Percentiles rank a stretch among this genome's conserved stretches.
phyloP scores from a whole-genome alignment of 2,329 filamentous ascomycete species.

The Hypoxylon sp. region DNA sequence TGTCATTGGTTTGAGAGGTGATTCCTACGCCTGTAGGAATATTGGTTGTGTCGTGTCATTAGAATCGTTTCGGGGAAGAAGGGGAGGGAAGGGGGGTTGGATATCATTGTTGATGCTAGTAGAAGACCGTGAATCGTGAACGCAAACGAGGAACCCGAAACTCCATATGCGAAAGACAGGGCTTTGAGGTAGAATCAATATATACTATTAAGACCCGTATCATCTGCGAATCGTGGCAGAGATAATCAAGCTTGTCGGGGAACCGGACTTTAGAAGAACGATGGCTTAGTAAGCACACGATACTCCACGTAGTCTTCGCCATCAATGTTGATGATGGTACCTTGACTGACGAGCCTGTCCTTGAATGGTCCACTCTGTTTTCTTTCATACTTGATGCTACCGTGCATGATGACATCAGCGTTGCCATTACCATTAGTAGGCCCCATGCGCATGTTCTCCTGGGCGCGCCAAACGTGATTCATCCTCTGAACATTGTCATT shows the following conservation, averaged over 20 bases:
- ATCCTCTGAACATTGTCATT: constrained; percentile 68
- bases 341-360: constrained; percentile 74
- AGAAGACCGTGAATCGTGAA: background rate
- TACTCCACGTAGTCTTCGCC: constrained; percentile 79
- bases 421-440: constrained; percentile 51
- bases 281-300: constrained; percentile 74
- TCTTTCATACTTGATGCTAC: constrained; percentile 74
- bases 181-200: background rate
- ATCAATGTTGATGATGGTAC: constrained; percentile 74
- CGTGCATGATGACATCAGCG: constrained; percentile 70
- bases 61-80: background rate
- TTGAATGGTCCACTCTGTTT: constrained; percentile 73
- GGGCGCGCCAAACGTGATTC: constrained; percentile 69
- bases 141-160: background rate
- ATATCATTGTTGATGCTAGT: background rate
- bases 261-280: constrained; percentile 65
- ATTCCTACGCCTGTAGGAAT: background rate
- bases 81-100: background rate
- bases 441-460: constrained; percentile 59
- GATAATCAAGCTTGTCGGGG: background rate
- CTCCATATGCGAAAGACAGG: background rate
- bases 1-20: background rate
- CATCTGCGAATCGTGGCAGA: background rate
- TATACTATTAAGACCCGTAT: background rate
- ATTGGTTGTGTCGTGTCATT: background rate